Evolutionary conservation across 208 protist species (phyloP).

Genomic region (Acanthamoeba sp.): DNA sequence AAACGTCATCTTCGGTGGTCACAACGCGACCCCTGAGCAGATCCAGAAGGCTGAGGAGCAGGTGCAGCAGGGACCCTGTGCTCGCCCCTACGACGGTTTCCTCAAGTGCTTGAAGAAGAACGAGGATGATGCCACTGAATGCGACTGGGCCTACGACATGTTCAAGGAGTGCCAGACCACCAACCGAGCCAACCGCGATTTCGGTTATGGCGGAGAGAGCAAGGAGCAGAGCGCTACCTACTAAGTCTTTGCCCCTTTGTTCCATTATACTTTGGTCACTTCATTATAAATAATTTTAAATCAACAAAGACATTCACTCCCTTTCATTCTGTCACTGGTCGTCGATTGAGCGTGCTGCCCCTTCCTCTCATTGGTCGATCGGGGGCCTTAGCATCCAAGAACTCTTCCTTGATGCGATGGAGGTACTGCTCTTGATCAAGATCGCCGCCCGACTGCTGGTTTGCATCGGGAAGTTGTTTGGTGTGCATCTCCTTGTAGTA

Average conservation of each 20-base stretch:
- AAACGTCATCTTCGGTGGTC: conserved; percentile 61
- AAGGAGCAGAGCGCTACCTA: conserved; percentile 70
- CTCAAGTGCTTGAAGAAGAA: conserved; percentile 52
- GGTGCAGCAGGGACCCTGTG: conserved; percentile 63
- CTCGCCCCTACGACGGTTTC: conserved; percentile 60
- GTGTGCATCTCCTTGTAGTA: conserved; percentile 69
- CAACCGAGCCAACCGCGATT: conserved; percentile 28
- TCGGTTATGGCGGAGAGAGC: conserved; percentile 1
- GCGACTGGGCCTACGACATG: conserved; percentile 74
- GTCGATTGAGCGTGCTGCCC: neutral
- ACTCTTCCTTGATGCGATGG: neutral
- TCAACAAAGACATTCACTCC: neutral
- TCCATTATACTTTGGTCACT: neutral
- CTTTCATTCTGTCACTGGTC: neutral
- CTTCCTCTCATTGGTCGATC: neutral
- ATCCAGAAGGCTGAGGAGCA: conserved; percentile 69
- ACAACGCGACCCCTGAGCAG: conserved; percentile 58
- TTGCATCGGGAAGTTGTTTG: neutral
- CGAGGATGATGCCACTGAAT: conserved; percentile 68
- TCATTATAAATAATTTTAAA: conserved; percentile 37
- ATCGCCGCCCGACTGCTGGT: neutral
- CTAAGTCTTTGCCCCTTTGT: neutral
- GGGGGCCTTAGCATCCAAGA: neutral
- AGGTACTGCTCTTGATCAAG: neutral
- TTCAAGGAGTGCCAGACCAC: conserved; percentile 74